A percentile compares a stretch with the other conserved stretches of the same genome.
Evolutionary conservation across 805 yeast genomes (phyloP).

Genomic region (Diddensiella caesifluorescens): DNA sequence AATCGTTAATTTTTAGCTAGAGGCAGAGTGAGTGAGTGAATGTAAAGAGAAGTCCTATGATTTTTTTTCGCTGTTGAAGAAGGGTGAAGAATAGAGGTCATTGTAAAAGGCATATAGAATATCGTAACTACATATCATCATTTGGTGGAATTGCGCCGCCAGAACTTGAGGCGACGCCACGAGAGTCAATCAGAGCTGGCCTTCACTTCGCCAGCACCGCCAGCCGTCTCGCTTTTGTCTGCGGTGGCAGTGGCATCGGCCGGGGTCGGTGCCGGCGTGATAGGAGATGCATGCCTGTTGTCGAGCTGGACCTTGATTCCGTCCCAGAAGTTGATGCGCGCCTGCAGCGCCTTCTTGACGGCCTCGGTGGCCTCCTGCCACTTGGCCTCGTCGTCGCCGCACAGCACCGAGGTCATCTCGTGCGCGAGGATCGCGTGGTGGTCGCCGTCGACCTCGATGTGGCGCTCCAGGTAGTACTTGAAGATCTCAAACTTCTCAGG

Average conservation of each 20-base stretch:
- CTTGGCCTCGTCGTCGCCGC: constrained; percentile 20
- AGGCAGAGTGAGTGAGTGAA: too few species aligned
- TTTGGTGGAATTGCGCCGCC: too few species aligned
- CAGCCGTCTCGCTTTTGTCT: not conserved
- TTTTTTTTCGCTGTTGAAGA: not conserved
- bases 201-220: not conserved
- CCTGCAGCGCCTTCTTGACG: constrained; percentile 18
- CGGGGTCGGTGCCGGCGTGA: not conserved
- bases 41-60: not conserved
- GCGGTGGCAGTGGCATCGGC: not conserved
- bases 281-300: not conserved
- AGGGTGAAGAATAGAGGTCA: not conserved
- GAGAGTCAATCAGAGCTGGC: too few species aligned
- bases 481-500: constrained; percentile 20
- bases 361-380: constrained; percentile 21
- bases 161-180: too few species aligned
- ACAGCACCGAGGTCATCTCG: constrained; percentile 20
- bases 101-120: too few species aligned
- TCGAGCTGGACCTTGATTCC: constrained; percentile 13
- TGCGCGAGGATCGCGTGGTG: constrained; percentile 23
- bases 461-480: constrained; percentile 23
- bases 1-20: too few species aligned
- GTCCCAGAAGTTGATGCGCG: constrained; percentile 21
- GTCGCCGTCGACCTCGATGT: constrained; percentile 23
- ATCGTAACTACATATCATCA: too few species aligned